Conservation (phyloP, 2,329 filamentous ascomycete species). For the Massarina eburnea region DNA sequence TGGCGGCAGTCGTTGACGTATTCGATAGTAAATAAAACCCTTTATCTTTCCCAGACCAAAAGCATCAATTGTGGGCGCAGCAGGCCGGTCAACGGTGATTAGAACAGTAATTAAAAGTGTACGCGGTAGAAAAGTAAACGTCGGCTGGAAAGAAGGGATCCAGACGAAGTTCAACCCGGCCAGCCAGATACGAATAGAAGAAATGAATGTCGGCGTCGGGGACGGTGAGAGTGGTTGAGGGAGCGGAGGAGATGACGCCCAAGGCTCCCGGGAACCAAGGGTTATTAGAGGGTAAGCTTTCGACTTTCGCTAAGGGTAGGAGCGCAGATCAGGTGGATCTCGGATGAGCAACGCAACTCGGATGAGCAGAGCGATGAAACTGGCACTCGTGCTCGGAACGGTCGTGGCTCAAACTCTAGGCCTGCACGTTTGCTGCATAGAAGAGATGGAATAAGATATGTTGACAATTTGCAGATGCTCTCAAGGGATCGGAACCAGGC, state of each 20-base stretch:
- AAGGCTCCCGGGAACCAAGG: slow-evolving; percentile 35
- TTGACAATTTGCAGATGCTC: slow-evolving; percentile 30
- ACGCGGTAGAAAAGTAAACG: slow-evolving; percentile 33
- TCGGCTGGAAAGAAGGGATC: slow-evolving; percentile 34
- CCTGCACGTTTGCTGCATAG: slow-evolving; percentile 34
- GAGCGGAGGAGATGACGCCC: slow-evolving; percentile 32
- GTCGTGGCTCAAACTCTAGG: slow-evolving; percentile 40
- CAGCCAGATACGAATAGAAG: slow-evolving; percentile 46
- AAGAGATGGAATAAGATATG: slow-evolving; percentile 26
- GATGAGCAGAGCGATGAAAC: slow-evolving; percentile 42
- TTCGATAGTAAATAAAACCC: slow-evolving; percentile 8
- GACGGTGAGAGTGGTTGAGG: slow-evolving; percentile 26
- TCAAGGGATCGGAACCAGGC: slow-evolving; percentile 23
- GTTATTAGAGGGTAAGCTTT: slow-evolving; percentile 40
- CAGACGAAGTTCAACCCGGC: slow-evolving; percentile 44
- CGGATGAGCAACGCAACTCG: slow-evolving; percentile 29
- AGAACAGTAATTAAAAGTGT: slow-evolving; percentile 38
- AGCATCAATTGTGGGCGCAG: slow-evolving; percentile 15
- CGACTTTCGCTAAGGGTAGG: slow-evolving; percentile 19
- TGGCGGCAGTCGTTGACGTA: slow-evolving; percentile 7
- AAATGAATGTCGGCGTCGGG: slow-evolving; percentile 43
- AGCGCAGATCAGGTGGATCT: slow-evolving; percentile 39
- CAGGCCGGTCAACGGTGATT: slow-evolving; percentile 39
- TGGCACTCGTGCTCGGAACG: slow-evolving; percentile 29
- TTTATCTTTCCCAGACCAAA: slow-evolving; percentile 13